phyloP scores from a whole-genome alignment of 2,329 filamentous ascomycete species.

The Colletotrichum siamense region DNA sequence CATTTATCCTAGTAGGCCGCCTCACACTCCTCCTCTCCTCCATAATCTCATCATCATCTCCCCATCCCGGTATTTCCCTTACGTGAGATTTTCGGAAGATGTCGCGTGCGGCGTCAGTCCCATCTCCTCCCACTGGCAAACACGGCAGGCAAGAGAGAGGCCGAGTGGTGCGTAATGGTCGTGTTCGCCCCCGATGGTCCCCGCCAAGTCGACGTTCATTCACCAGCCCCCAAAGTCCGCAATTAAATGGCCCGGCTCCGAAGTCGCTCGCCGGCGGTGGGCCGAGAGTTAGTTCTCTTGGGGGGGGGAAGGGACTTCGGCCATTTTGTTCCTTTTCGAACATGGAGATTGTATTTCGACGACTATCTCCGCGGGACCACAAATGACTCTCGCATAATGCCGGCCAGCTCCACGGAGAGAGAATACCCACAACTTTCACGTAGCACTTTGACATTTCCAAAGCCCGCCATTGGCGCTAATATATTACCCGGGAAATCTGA shows the following conservation, averaged over 20 bases:
- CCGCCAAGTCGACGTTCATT: background rate
- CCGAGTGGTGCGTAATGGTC: background rate
- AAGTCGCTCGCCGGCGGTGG: background rate
- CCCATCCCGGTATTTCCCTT: conserved; percentile 14
- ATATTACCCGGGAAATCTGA: background rate
- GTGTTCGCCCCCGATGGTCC: background rate
- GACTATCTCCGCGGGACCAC: background rate
- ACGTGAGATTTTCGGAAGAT: conserved; percentile 11
- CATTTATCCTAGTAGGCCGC: background rate
- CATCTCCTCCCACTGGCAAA: background rate
- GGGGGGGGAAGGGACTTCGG: background rate
- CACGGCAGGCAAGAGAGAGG: background rate
- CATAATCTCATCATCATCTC: background rate
- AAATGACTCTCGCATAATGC: background rate
- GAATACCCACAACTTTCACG: background rate
- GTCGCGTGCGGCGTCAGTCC: background rate
- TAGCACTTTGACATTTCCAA: background rate
- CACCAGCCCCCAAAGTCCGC: background rate
- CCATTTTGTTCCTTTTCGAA: background rate
- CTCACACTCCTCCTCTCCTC: background rate
- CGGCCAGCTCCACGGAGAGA: background rate
- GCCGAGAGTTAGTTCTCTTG: background rate
- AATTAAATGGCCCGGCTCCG: background rate
- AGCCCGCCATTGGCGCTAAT: background rate
- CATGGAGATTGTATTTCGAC: background rate